Percentiles rank a stretch among this genome's conserved stretches.
These are phyloP conservation scores for Mortierella sp. DNA, from an alignment of 371 early-diverging fungal genomes.

Conservation along the genomic window DNA sequence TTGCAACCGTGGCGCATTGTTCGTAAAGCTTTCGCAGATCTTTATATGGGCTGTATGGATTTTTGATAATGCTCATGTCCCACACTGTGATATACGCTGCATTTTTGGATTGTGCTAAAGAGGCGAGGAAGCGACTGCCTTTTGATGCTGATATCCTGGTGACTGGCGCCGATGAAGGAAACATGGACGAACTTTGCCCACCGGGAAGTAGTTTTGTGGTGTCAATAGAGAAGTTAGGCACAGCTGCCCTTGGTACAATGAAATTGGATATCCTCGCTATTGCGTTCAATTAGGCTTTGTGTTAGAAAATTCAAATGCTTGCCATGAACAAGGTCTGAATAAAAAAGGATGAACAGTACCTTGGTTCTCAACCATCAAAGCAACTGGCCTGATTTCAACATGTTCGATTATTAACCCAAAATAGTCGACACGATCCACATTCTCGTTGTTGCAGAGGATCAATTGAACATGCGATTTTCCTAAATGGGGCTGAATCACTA, in stretches of 20 bases:
- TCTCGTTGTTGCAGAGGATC: constrained; percentile 40
- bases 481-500: constrained; percentile 41
- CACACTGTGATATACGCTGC: constrained; percentile 33
- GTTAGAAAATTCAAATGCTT: too few relatives aligned
- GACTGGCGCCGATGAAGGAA: constrained; percentile 27
- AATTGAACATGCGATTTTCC: constrained; percentile 26
- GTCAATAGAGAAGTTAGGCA: constrained; percentile 32
- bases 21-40: constrained; percentile 22
- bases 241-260: constrained; percentile 20
- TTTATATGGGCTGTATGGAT: constrained; percentile 19
- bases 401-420: constrained; percentile 42
- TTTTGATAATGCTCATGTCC: constrained; percentile 36
- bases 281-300: neutral
- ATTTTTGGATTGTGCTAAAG: constrained; percentile 29
- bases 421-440: constrained; percentile 26
- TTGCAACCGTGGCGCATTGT: constrained; percentile 11
- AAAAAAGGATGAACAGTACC: constrained; percentile 11
- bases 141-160: constrained; percentile 28
- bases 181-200: constrained; percentile 1
- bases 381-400: constrained; percentile 43
- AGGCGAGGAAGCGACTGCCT: constrained; percentile 32
- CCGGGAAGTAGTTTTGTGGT: constrained; percentile 6
- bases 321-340: neutral
- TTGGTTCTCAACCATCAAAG: constrained; percentile 7
- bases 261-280: constrained; percentile 28